Evolutionary conservation across 768 basidiomycete species (phyloP), one percentile per base, ranked within the genome.

Genomic region (Cystofilobasidium macerans): DNA sequence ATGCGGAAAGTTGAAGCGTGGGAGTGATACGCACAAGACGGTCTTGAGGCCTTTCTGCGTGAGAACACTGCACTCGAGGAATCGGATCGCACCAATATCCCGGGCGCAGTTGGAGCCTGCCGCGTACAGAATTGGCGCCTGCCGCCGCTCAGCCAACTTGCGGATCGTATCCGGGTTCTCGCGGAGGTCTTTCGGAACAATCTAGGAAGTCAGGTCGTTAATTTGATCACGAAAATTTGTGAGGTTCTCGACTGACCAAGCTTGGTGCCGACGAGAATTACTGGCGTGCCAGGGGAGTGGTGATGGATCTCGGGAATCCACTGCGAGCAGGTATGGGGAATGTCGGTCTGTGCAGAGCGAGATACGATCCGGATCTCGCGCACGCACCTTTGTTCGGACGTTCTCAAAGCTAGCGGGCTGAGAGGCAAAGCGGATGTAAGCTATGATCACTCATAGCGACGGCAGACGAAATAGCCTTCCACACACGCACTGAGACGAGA

Each of bases 231-330:
- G 45, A 7, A 6, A 47, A 18, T 24, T 47, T 6, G 45, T 38
- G 8, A 8, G 36, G 42, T 43, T 14, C 2, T 18, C 8, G 58
- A n/a, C 36, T 16, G 24, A 60, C 58, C 58, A 20, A 60, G 58
- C 79, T 99, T 98, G 12, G 92, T 95, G 36, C 84, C 94, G 68
- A 98, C 88, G 57, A 97, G 83, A 72, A 97, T 86, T 69, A 92
- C 79, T 3, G 94, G 91, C 3, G 89, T 89, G 69, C 83, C 84
- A 87, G 58, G 63, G 16, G 42, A 59, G 51, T 64, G 62, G 38
- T 54, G 58, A 13, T 35, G 33, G 58, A 62, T 62, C 47, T 64
- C 60, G 24, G 60, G 64, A 14, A 65, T 56, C 63, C 63, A 62
- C 63, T 69, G 64, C 14, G 24, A 53, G 18, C 16, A 16, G 30